phyloP scores from a whole-genome alignment of 805 yeast species.

The Hanseniaspora osmophila region DNA sequence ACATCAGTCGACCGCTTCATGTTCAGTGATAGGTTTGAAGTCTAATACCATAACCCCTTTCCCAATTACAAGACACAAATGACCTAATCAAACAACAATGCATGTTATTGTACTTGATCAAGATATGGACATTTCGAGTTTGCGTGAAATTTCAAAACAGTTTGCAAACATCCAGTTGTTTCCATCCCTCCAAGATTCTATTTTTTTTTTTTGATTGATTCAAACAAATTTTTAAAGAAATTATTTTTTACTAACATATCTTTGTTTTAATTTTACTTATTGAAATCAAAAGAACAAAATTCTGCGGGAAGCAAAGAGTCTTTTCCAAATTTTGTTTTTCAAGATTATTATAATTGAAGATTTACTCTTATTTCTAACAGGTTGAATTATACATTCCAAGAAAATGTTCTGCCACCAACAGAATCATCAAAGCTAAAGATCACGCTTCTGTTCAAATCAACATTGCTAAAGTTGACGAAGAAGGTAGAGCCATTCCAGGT shows the following conservation, averaged over 20 bases:
- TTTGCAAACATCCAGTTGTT: not conserved
- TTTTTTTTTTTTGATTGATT: no score
- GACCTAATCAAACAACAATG: no score
- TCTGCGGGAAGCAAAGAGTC: not conserved
- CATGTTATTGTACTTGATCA: no score
- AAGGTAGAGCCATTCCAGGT: slow-evolving; percentile 89
- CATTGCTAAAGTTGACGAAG: slow-evolving; percentile 95
- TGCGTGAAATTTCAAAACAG: no score
- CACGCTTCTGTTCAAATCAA: slow-evolving; percentile 98
- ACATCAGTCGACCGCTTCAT: no score
- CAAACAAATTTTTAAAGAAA: not conserved
- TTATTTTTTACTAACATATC: slow-evolving; percentile 12
- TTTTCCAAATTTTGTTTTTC: not conserved
- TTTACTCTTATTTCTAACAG: slow-evolving; percentile 26
- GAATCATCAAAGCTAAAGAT: slow-evolving; percentile 98
- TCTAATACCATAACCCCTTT: no score
- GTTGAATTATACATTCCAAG: slow-evolving; percentile 99
- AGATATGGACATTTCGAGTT: no score
- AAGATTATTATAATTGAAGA: not conserved
- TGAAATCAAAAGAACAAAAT: no score
- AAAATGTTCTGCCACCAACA: slow-evolving; percentile 99
- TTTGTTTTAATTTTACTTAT: no score
- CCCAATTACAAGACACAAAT: no score
- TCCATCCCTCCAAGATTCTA: not conserved
- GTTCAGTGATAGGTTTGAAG: no score